A percentile compares a stretch with the other conserved stretches of the same genome.
These are phyloP conservation scores for Fusarium transvaalense DNA, from an alignment of 2,329 filamentous ascomycete species.

Conservation along the genomic window DNA sequence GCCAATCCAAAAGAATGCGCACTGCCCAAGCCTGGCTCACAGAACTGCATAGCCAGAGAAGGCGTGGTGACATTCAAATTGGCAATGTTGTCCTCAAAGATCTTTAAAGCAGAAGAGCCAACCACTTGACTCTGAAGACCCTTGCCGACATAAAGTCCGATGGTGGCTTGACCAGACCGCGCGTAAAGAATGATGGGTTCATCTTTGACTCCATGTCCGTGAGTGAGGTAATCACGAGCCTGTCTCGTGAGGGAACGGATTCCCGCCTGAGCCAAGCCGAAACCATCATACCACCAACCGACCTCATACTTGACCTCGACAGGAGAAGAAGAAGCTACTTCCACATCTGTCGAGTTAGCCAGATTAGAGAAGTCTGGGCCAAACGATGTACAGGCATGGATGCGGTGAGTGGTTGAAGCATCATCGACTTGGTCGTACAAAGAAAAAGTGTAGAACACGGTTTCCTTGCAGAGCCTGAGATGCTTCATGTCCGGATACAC, in stretches of 20 bases:
- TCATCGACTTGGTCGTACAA: no score
- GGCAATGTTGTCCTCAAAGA: background rate
- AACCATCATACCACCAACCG: background rate
- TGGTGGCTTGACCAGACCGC: background rate
- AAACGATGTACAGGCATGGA: no score
- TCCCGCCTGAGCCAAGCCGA: background rate
- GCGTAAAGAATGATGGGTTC: background rate
- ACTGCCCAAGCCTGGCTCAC: background rate
- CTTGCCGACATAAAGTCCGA: background rate
- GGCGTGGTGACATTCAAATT: background rate
- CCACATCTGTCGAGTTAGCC: no score
- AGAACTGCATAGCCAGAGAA: background rate
- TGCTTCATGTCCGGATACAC: no score
- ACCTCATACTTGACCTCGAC: no score
- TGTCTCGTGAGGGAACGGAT: slow-evolving; percentile 5
- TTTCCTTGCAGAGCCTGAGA: no score
- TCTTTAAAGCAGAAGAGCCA: background rate
- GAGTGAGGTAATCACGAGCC: background rate
- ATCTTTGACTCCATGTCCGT: background rate
- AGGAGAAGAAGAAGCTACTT: no score
- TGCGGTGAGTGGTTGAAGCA: no score
- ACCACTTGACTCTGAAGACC: background rate
- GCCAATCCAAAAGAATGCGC: background rate
- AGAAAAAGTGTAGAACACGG: no score
- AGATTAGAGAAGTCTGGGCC: no score